A percentile compares a stretch with the other conserved stretches of the same genome.
Evolutionary conservation across 345 rosid species (phyloP).

Genomic region (Populus tremula): DNA sequence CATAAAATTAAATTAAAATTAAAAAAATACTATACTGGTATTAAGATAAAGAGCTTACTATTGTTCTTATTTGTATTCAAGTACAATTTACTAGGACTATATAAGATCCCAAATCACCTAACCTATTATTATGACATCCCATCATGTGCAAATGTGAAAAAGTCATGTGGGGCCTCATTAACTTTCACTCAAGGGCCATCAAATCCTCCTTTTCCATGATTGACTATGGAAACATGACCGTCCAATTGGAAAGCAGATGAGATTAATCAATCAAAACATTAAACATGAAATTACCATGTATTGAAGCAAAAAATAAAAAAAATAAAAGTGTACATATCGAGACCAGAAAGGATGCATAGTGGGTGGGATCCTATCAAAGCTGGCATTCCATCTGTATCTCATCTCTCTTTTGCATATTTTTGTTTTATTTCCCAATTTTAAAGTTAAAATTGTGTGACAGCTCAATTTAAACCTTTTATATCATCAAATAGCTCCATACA

Average conservation of each 20-base stretch:
- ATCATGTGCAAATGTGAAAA: background rate
- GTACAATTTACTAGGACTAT: background rate
- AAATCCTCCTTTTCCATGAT: background rate
- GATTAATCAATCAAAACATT: slow-evolving; percentile 1
- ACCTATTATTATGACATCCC: background rate
- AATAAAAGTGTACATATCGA: too few species aligned
- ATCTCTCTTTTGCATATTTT: background rate
- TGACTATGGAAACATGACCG: background rate
- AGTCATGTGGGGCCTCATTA: background rate
- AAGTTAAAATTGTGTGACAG: slow-evolving; percentile 15
- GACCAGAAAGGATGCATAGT: background rate
- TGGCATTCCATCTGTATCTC: slow-evolving; percentile 11
- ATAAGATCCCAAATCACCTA: background rate
- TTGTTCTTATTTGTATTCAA: background rate
- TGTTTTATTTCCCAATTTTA: background rate
- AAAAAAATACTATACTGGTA: background rate
- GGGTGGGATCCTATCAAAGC: slow-evolving; percentile 6
- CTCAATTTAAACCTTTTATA: slow-evolving; percentile 3
- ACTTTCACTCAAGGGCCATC: background rate
- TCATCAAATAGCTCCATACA: too few species aligned
- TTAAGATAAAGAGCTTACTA: background rate
- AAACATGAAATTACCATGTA: too few species aligned
- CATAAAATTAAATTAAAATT: background rate
- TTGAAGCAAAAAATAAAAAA: background rate
- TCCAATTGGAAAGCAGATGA: background rate